Evolutionary conservation across 805 yeast genomes (phyloP).

Genomic region (Millerago galiae): DNA sequence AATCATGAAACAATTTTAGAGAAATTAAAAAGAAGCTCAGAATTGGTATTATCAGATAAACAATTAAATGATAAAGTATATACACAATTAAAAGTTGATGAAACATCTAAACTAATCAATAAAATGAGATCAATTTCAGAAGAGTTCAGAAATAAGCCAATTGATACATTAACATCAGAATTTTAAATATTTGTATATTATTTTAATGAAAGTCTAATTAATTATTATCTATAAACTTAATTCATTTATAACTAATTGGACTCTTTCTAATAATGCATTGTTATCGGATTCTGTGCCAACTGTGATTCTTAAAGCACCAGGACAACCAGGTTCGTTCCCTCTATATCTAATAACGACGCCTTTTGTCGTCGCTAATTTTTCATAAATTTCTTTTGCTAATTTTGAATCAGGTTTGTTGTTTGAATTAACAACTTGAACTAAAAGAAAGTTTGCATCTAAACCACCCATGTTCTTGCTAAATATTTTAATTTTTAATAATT

Average conservation of each 20-base stretch:
- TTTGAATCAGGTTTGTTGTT: constrained; percentile 60
- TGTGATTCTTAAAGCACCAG: constrained; percentile 81
- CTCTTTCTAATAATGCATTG: constrained; percentile 42
- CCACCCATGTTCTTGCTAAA: constrained; percentile 79
- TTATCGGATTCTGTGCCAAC: constrained; percentile 83
- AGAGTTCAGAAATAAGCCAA: constrained; percentile 6
- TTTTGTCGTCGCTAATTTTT: constrained; percentile 59
- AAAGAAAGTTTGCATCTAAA: constrained; percentile 76
- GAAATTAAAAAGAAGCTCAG: constrained; percentile 6
- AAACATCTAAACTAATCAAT: constrained; percentile 7
- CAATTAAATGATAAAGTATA: constrained; percentile 9
- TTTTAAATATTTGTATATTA: constrained; percentile 4
- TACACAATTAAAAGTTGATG: constrained; percentile 13
- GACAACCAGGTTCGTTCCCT: constrained; percentile 85
- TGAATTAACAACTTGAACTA: constrained; percentile 62
- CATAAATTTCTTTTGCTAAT: constrained; percentile 61
- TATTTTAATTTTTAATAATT: constrained; percentile 49
- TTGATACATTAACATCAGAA: constrained; percentile 10
- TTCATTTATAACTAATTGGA: constrained; percentile 30
- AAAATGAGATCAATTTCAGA: constrained; percentile 5
- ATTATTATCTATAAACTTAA: not conserved
- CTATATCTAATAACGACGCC: constrained; percentile 86
- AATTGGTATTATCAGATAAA: constrained; percentile 1
- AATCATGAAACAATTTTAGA: constrained; percentile 16
- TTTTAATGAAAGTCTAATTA: too few species aligned